These are phyloP conservation scores for Phytophthora citrophthora DNA, from an alignment of 352 stramenopile genomes.

Conservation along the genomic window DNA sequence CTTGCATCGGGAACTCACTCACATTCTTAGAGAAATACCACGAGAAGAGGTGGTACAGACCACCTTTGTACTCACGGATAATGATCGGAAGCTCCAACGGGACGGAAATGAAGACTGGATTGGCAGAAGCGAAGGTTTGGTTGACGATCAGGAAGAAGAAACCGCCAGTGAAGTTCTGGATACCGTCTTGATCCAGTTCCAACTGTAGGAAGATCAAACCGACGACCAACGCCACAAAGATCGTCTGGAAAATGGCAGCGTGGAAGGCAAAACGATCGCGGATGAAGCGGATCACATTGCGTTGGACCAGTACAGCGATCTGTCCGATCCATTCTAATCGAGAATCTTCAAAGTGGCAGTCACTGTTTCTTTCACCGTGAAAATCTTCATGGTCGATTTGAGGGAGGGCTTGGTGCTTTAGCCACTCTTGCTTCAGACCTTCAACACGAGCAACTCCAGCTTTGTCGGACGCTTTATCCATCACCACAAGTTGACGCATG, in stretches of 20 bases:
- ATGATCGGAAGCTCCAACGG: conserved; percentile 56
- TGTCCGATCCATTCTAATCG: conserved; percentile 29
- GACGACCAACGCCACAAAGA: conserved; percentile 35
- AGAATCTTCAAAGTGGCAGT: conserved; percentile 5
- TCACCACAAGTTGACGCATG: conserved; percentile 60
- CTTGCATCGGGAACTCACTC: conserved; percentile 51
- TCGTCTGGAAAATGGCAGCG: conserved; percentile 28
- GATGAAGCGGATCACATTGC: conserved; percentile 43
- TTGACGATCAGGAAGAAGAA: conserved; percentile 60
- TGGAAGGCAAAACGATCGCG: conserved; percentile 44
- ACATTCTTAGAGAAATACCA: conserved; percentile 64
- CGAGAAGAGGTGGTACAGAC: conserved; percentile 39
- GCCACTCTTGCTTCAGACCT: conserved; percentile 43
- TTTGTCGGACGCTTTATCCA: conserved; percentile 52
- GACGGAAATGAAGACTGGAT: conserved; percentile 43
- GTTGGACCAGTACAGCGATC: conserved; percentile 39
- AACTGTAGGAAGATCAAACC: conserved; percentile 51
- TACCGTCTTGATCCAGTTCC: conserved; percentile 37
- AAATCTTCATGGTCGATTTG: conserved; percentile 5
- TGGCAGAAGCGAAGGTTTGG: conserved; percentile 39
- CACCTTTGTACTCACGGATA: conserved; percentile 42
- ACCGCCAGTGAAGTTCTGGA: conserved; percentile 51
- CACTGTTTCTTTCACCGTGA: conserved; percentile 3
- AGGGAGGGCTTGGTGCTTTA: conserved; percentile 11
- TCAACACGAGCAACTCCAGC: conserved; percentile 42